Percentiles rank a stretch among this genome's conserved stretches.
These are phyloP conservation scores for Pythium scleroteichum DNA, from an alignment of 352 stramenopile genomes.

Conservation along the genomic window DNA sequence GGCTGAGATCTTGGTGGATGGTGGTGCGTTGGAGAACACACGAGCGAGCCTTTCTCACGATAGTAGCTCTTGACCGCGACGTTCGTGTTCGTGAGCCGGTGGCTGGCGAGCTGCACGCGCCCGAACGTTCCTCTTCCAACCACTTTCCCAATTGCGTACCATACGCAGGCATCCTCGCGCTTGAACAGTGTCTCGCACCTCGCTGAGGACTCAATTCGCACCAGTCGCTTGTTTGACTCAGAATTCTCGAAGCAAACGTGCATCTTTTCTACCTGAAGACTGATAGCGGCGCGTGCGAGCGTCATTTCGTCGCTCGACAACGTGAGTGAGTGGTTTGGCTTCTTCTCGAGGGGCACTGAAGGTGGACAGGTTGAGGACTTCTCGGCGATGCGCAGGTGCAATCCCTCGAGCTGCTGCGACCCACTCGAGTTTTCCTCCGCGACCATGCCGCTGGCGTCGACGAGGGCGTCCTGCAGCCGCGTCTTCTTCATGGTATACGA, in stretches of 20 bases:
- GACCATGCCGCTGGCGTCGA: conserved; percentile 4
- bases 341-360: not conserved
- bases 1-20: not conserved
- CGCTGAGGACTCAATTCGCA: not conserved
- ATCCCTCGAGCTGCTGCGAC: not conserved
- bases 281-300: not conserved
- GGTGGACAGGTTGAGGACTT: not conserved
- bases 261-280: not conserved
- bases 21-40: conserved; percentile 29
- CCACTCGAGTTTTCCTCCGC: not conserved
- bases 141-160: conserved; percentile 49
- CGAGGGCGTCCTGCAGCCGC: conserved; percentile 28
- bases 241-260: not conserved
- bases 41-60: conserved; percentile 35
- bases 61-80: conserved; percentile 75
- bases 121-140: conserved; percentile 60
- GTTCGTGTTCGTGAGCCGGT: conserved; percentile 39
- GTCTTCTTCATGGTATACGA: conserved; percentile 14
- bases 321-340: not conserved
- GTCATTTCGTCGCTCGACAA: not conserved
- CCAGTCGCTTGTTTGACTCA: not conserved
- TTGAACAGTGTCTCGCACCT: not conserved
- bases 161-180: conserved; percentile 28
- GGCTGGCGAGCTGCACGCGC: conserved; percentile 41
- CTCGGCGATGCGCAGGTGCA: conserved; percentile 1